Percentiles rank a stretch among this genome's conserved stretches.
Conservation (phyloP, 1,139 yeast genomes). For the Tardiomyces blankii region DNA sequence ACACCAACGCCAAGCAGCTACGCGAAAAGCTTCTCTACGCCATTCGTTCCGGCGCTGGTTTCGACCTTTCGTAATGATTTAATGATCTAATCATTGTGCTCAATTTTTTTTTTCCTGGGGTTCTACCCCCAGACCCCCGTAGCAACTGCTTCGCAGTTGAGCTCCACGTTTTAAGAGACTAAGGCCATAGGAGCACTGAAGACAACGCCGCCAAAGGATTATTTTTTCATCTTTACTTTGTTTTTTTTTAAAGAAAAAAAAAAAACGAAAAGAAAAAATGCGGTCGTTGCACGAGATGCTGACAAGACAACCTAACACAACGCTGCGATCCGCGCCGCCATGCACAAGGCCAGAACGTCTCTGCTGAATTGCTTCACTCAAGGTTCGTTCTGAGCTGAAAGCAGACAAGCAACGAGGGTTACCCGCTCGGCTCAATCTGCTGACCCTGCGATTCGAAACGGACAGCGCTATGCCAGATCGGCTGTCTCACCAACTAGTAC, state of each 20-base stretch:
- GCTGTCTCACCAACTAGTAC: slow-evolving; percentile 7
- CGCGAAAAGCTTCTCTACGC: slow-evolving; percentile 61
- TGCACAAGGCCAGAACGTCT: slow-evolving; percentile 22
- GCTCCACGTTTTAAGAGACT: no score
- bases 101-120: no score
- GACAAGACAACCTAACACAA: slow-evolving; percentile 8
- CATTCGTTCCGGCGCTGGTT: slow-evolving; percentile 73
- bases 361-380: slow-evolving; percentile 30
- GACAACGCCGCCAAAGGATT: no score
- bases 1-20: slow-evolving; percentile 46
- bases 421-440: slow-evolving; percentile 20
- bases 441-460: slow-evolving; percentile 27
- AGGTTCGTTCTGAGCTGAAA: slow-evolving; percentile 19
- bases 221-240: no score
- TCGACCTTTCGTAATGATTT: slow-evolving; percentile 39
- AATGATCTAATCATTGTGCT: neutral
- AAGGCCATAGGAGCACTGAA: no score
- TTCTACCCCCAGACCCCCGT: no score
- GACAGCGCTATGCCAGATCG: slow-evolving; percentile 17
- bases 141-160: no score
- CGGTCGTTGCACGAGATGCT: slow-evolving; percentile 11
- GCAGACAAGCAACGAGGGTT: slow-evolving; percentile 19
- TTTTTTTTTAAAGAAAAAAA: slow-evolving; percentile 2
- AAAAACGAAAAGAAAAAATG: slow-evolving; percentile 9
- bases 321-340: slow-evolving; percentile 26